Evolutionary conservation across 2,329 filamentous ascomycete genomes (phyloP).

Genomic region (Tolypocladium guangdongense): DNA sequence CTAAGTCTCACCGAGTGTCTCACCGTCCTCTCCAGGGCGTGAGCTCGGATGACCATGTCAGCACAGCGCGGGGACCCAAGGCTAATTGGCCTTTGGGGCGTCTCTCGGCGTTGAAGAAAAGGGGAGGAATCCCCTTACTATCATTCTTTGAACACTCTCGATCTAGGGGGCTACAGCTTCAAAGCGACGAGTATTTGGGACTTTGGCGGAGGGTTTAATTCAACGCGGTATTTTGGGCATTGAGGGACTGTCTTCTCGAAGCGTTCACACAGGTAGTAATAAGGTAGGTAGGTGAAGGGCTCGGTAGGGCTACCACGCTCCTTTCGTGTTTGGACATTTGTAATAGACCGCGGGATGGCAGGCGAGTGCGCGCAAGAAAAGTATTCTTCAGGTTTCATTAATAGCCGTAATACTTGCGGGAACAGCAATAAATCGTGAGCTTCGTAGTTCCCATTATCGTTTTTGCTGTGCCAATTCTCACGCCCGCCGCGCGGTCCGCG

Average conservation of each 20-base stretch:
- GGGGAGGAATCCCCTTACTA: not conserved
- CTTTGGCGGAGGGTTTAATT: slow-evolving; percentile 1
- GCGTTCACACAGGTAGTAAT: not conserved
- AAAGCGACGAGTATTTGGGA: not conserved
- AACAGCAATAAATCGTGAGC: not conserved
- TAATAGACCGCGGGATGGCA: not conserved
- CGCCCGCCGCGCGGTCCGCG: not conserved
- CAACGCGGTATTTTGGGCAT: not conserved
- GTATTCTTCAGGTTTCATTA: not conserved
- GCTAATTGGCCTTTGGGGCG: not conserved
- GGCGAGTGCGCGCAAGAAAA: not conserved
- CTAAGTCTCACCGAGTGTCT: slow-evolving; percentile 16
- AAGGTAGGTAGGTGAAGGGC: not conserved
- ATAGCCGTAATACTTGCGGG: not conserved
- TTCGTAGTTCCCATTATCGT: not conserved
- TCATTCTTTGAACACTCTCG: not conserved
- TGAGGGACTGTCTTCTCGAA: not conserved
- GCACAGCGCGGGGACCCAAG: not conserved
- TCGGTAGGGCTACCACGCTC: not conserved
- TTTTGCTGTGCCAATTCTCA: not conserved
- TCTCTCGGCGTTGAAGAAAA: slow-evolving; percentile 1
- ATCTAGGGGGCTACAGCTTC: not conserved
- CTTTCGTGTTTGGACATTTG: not conserved
- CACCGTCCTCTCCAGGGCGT: not conserved
- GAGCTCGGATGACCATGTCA: not conserved